Evolutionary conservation across 108 stramenopile species (phyloP).

Genomic region (Skeletonema tropicum): DNA sequence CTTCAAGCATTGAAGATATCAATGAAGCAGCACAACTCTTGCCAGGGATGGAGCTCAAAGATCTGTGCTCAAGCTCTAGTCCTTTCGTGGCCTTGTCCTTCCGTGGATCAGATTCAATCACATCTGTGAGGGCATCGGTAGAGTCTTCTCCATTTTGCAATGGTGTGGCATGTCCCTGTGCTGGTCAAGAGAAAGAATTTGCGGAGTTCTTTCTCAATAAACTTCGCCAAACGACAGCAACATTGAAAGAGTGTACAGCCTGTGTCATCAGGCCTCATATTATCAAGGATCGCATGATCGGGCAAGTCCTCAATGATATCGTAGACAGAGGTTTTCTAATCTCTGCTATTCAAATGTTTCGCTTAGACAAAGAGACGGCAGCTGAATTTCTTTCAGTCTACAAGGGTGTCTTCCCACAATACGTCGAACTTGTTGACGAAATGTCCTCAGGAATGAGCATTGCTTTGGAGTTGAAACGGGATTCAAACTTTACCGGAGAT

Average conservation of each 20-base stretch:
- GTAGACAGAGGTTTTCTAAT: constrained; percentile 59
- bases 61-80: constrained; percentile 14
- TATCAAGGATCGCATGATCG: constrained; percentile 53
- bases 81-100: constrained; percentile 36
- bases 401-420: constrained; percentile 56
- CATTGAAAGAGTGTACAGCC: constrained; percentile 73
- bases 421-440: constrained; percentile 62
- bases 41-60: constrained; percentile 17
- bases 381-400: constrained; percentile 81
- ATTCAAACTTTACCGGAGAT: constrained; percentile 36
- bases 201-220: constrained; percentile 19
- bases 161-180: constrained; percentile 14
- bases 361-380: constrained; percentile 52
- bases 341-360: constrained; percentile 58
- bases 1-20: constrained; percentile 18
- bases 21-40: constrained; percentile 19
- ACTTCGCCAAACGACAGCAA: constrained; percentile 49
- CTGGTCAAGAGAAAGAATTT: constrained; percentile 18
- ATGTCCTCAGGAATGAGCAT: constrained; percentile 58
- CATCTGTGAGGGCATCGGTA: constrained; percentile 9
- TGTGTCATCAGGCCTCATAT: constrained; percentile 81
- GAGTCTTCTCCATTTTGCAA: constrained; percentile 28
- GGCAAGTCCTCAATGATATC: constrained; percentile 58
- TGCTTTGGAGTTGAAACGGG: constrained; percentile 53
- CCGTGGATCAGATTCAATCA: constrained; percentile 30